Base-by-base conservation (phyloP, 805 yeast genomes). In the Metschnikowia shivogae region DNA sequence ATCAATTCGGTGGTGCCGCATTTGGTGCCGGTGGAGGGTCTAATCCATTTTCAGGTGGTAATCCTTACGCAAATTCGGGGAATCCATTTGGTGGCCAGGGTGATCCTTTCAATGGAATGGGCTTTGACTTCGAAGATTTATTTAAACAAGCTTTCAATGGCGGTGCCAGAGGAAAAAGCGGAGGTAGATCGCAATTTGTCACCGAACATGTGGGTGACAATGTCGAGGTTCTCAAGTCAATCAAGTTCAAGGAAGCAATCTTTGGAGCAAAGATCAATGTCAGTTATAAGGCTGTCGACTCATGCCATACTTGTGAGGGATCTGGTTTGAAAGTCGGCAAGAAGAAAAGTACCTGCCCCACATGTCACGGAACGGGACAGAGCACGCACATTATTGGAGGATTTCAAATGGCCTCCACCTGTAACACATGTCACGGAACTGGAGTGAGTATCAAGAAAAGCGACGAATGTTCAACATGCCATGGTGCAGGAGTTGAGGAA, bases 321-420 rank as follows among this genome's bases (percentile, higher is more conserved):
- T 71, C 86, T 10, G 99, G 99, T 2, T 65, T 93, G 68, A 88
- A 92, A 63, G 59, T 71, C 11, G 92, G 90, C 24, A 80, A 79
- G 49, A 77, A 78, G 64, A 85, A 87, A 59, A 68, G 81, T 9
- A 86, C 96, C 0, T 93, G 99, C 73, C 69, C 79, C 1, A 68
- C 87, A 3, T 93, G 99, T 72, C 88, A 89, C 45, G 99, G 99
- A 46, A 80, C 96, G 0, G 99, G 99, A 4, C 84, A 90, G 30
- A 81, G 84, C 13, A 85, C 89, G 17, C 97, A 92, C 57, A 74
- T 82, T 38, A 76, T 86, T 61, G 97, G 95, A 4, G 98, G 98
- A 0, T 93, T 92, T 77, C 97, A 90, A 58, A 89, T 93, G 96
- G 84, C 96, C 3, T 82, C 96, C 0, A 89, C 97, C 10, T 93